Base-by-base conservation (phyloP, 345 rosid species). In the Corymbia maculata region DNA sequence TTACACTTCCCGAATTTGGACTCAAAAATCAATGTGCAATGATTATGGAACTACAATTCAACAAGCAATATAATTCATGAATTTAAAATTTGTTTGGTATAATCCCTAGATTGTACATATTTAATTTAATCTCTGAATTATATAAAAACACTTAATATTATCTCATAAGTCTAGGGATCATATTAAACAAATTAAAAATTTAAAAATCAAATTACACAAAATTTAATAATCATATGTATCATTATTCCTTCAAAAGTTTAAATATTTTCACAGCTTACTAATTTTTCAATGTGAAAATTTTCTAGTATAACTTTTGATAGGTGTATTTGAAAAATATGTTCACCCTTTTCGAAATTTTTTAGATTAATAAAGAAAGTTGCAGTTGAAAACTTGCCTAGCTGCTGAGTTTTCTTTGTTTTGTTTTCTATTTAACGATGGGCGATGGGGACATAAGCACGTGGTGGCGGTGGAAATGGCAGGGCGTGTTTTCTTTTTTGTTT, bases 281-380 rank as follows among this genome's bases (percentile, higher is more conserved):
- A 51, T 12, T 61, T 61, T 28, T 2, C 0, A 7, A 6, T 61
- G 0, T 1, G 14, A 28, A 61, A 61, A 3, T 28, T 61, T 61
- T 28, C 28, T 2, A 1, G 5, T 15, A 12, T 28, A 50, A 2
- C 12, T 50, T 11, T 11, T 2, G 13, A 9, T 4, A 4, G 42
- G 68, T 9, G 68, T 12, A 12, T 61, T 2, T 64, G 19, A 13
- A 64, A 13, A 13, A n/a, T 28, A 64, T 64, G 36, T 64, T 28
- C 70, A 64, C 30, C 36, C 8, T 0, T 13, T 64, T 64, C 70
- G 70, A n/a, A n/a, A 4, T 28, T 64, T 64, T 64, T 64, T 14
- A 64, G n/a, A 64, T 64, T 0, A 6, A 64, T 64, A 30, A n/a
- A n/a, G 36, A 7, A 64, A 64, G 75, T 14, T n/a, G 4, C 6